Conservation (phyloP, 108 stramenopile species). For the Cyclotella sp. region DNA sequence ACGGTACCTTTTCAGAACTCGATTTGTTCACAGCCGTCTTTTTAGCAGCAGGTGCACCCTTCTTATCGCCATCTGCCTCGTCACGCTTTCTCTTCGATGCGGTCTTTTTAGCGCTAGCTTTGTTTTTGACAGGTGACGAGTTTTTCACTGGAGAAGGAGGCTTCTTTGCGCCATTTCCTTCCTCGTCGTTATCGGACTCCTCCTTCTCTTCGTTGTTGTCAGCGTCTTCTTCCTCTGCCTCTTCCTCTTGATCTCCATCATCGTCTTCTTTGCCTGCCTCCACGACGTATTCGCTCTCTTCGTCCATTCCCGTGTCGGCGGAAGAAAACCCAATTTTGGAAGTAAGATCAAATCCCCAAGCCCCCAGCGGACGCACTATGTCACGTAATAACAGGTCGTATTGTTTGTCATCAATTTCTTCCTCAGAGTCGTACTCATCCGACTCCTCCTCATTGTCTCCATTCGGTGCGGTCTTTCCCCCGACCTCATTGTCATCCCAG, state of each 20-base stretch:
- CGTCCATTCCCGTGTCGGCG: slow-evolving; percentile 30
- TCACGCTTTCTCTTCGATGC: slow-evolving; percentile 25
- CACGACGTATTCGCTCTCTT: slow-evolving; percentile 33
- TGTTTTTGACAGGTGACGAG: slow-evolving; percentile 17
- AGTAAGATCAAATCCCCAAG: slow-evolving; percentile 78
- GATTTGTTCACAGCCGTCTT: neutral
- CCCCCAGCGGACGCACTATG: slow-evolving; percentile 75
- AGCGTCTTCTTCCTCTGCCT: slow-evolving; percentile 15
- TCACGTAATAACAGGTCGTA: slow-evolving; percentile 69
- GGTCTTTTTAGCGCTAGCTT: slow-evolving; percentile 23
- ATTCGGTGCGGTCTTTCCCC: slow-evolving; percentile 25
- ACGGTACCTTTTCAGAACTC: too few species aligned
- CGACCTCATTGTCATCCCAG: slow-evolving; percentile 35
- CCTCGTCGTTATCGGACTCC: slow-evolving; percentile 26
- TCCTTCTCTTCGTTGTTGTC: slow-evolving; percentile 29
- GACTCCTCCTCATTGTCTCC: slow-evolving; percentile 42
- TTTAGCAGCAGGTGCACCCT: neutral
- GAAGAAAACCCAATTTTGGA: slow-evolving; percentile 73
- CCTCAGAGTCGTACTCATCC: slow-evolving; percentile 64
- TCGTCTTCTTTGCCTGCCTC: slow-evolving; percentile 32
- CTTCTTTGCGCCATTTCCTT: slow-evolving; percentile 12
- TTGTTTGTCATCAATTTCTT: slow-evolving; percentile 41
- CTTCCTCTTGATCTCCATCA: slow-evolving; percentile 40
- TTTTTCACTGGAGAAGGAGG: slow-evolving; percentile 37
- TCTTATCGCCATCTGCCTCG: neutral